These are phyloP conservation scores for Trichoderma virens DNA, from an alignment of 495 filamentous ascomycete genomes.

Conservation along the genomic window DNA sequence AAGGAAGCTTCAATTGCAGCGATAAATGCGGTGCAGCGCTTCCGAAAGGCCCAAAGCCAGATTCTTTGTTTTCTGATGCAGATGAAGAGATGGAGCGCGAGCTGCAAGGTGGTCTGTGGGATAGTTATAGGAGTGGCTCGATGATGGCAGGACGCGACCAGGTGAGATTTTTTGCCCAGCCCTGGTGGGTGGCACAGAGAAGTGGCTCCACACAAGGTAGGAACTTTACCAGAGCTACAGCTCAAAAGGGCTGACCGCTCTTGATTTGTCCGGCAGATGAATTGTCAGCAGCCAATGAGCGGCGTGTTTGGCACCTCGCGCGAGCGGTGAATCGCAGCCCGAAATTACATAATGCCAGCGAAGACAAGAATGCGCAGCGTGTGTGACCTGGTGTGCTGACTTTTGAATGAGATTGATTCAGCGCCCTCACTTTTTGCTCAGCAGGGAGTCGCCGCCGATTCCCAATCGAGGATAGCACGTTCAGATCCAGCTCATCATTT, in stretches of 20 bases:
- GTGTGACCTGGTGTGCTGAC: conserved; percentile 5
- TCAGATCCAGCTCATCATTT: too few relatives aligned
- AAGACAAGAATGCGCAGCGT: background rate
- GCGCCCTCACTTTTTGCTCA: background rate
- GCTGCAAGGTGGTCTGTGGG: background rate
- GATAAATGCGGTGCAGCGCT: background rate
- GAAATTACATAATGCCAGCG: background rate
- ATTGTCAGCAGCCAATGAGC: background rate
- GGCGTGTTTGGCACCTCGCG: background rate
- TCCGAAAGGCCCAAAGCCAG: too few relatives aligned
- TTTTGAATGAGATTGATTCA: background rate
- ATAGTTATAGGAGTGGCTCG: conserved; percentile 5
- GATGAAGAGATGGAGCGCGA: background rate
- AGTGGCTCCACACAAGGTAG: conserved; percentile 8
- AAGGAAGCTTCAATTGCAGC: background rate
- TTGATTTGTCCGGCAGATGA: background rate
- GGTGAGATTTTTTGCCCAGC: conserved; percentile 9
- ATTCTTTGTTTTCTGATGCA: background rate
- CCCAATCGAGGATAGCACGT: background rate
- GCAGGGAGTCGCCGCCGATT: background rate
- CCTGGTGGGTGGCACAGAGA: conserved; percentile 7
- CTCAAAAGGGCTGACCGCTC: background rate
- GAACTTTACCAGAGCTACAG: background rate
- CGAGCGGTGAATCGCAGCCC: conserved; percentile 5
- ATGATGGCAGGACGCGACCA: conserved; percentile 3